Percentiles rank a stretch among this genome's conserved stretches.
phyloP scores from a whole-genome alignment of 1,139 yeast species.

The Zygosaccharomyces sapae region DNA sequence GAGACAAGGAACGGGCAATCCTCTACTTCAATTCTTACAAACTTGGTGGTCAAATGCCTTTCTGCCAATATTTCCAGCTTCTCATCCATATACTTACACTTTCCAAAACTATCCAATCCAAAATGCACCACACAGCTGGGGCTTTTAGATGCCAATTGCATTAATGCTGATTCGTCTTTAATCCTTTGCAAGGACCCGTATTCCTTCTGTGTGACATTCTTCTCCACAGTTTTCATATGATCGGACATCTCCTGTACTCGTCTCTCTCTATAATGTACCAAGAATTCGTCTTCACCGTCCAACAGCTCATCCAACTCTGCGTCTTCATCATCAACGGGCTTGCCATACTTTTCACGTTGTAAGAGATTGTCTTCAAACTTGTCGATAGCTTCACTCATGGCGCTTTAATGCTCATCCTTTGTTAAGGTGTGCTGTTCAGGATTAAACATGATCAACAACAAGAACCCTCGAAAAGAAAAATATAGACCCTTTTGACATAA shows the following conservation, averaged over 20 bases:
- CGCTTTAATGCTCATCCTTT: neutral
- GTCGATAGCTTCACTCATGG: conserved; percentile 5
- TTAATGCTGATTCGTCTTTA: conserved; percentile 51
- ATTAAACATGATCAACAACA: neutral
- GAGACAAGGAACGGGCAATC: conserved; percentile 68
- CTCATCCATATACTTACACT: conserved; percentile 58
- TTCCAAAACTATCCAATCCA: conserved; percentile 54
- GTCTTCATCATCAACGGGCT: conserved; percentile 6
- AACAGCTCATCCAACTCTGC: conserved; percentile 46
- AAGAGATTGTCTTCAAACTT: conserved; percentile 2
- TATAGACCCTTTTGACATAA: conserved; percentile 7
- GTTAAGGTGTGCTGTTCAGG: neutral
- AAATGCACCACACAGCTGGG: conserved; percentile 58
- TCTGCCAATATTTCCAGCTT: conserved; percentile 48
- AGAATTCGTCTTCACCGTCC: conserved; percentile 61
- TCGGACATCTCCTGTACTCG: conserved; percentile 60
- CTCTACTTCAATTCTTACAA: conserved; percentile 57
- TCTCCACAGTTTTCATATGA: conserved; percentile 42
- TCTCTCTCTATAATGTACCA: conserved; percentile 60
- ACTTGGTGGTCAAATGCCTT: conserved; percentile 53
- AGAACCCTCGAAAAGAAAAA: neutral
- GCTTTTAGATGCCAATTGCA: conserved; percentile 46
- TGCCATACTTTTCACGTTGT: conserved; percentile 6
- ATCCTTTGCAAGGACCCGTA: conserved; percentile 44
- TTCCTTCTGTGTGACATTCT: conserved; percentile 38